Base-by-base conservation (phyloP, 495 filamentous ascomycete species). In the Parachaetomium inaequale region DNA sequence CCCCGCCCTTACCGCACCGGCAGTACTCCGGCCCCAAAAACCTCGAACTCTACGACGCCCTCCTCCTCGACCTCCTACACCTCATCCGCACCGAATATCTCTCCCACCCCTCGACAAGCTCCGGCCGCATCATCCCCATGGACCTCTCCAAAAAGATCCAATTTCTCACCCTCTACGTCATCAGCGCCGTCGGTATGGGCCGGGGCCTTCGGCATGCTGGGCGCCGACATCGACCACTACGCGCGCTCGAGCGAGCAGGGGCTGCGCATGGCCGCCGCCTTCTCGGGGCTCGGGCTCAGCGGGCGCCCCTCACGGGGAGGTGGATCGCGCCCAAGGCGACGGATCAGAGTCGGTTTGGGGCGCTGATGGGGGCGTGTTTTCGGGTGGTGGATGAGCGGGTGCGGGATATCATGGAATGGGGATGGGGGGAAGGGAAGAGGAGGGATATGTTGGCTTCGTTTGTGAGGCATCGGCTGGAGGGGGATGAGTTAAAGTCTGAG, bases 321-420 rank as follows among this genome's bases (percentile, higher is more conserved):
- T 12, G 50, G 10, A 10, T 87, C 15, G 79, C 84, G 4, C 86
- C 85, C 0, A 82, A 74, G 43, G 77, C 79, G 4, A 78, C 19
- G 5, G 83, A 88, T 55, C 54, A 19, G 26, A 57, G 54, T 1
- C 70, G 72, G 1, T 71, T 75, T 40, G 73, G 73, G 21, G 62
- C 56, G 12, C 66, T 76, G 54, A 70, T 74, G 56, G 62, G 55
- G 38, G 62, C 47, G 43, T 58, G 53, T 26, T 62, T 54, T 25
- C 32, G 69, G 26, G 58, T 67, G 21, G 73, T 76, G 7, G 66
- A 55, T 0, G 62, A 73, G 54, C 61, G 77, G 12, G 71, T 74
- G 28, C 66, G 66, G 12, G 56, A 66, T 0, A 38, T 40, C 4
- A 34, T 8, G 42, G 42, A n/a, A 6, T 7, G 10, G 38, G 15